Conservation (phyloP, 1,139 yeast genomes). For the Magnusiomyces suaveolens region DNA sequence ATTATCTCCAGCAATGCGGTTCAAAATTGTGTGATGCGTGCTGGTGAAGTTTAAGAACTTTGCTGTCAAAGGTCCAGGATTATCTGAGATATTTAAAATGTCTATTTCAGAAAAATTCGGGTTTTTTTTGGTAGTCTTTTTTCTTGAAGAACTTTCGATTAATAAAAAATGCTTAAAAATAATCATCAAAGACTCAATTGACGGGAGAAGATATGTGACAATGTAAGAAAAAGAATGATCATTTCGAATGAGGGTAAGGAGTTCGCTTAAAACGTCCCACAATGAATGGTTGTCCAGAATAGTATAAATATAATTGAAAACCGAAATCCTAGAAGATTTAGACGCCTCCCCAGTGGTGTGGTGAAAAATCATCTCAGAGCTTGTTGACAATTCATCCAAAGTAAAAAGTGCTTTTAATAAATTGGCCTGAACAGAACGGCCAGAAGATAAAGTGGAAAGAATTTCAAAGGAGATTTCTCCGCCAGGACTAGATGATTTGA, state of each 20-base stretch:
- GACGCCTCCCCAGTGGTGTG: slow-evolving; percentile 24
- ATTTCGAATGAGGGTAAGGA: slow-evolving; percentile 43
- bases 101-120: too few species aligned
- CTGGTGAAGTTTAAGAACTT: slow-evolving; percentile 82
- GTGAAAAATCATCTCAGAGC: slow-evolving; percentile 21
- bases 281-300: slow-evolving; percentile 62
- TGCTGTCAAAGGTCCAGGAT: slow-evolving; percentile 69
- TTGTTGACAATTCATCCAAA: slow-evolving; percentile 67
- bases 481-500: slow-evolving; percentile 34
- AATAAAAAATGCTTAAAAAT: slow-evolving; percentile 83
- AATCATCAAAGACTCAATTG: slow-evolving; percentile 89
- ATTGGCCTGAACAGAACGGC: slow-evolving; percentile 83
- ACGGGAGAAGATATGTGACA: slow-evolving; percentile 74
- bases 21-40: slow-evolving; percentile 77
- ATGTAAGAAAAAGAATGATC: slow-evolving; percentile 46
- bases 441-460: slow-evolving; percentile 62
- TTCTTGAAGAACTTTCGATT: slow-evolving; percentile 37
- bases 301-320: slow-evolving; percentile 41
- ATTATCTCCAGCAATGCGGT: slow-evolving; percentile 84
- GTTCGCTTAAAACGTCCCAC: slow-evolving; percentile 82
- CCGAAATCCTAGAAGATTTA: slow-evolving; percentile 35
- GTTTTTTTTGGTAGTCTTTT: too few species aligned
- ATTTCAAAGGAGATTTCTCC: slow-evolving; percentile 45
- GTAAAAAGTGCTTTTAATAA: slow-evolving; percentile 78
- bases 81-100: too few species aligned